A percentile compares a stretch with the other conserved stretches of the same genome.
Conservation (phyloP, 164 flowering plant genomes). For the Stephania cephalantha region DNA sequence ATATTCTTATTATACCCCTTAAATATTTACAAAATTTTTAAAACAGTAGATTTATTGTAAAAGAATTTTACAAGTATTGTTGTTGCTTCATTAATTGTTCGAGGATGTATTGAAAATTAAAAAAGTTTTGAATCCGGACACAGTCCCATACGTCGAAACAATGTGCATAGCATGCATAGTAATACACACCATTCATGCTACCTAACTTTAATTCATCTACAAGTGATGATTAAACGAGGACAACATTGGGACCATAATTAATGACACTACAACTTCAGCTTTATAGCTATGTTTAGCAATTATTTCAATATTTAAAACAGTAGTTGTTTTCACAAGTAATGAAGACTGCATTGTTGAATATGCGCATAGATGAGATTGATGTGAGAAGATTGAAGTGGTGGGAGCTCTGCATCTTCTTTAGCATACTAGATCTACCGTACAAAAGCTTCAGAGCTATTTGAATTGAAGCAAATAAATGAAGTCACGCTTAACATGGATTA, state of each 20-base stretch:
- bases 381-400: conserved; percentile 1
- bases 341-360: neutral
- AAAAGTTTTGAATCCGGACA: too few relatives aligned
- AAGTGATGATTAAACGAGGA: neutral
- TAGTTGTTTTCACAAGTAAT: neutral
- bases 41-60: too few relatives aligned
- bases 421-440: neutral
- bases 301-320: neutral
- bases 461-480: too few relatives aligned
- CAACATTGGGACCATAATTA: neutral
- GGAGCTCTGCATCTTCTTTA: conserved; percentile 2
- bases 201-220: neutral
- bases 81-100: too few relatives aligned
- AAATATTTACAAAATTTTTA: too few relatives aligned
- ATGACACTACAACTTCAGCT: neutral
- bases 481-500: too few relatives aligned
- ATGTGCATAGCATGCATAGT: neutral
- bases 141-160: too few relatives aligned
- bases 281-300: too few relatives aligned
- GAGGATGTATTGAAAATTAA: too few relatives aligned
- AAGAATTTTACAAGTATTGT: too few relatives aligned
- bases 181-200: neutral
- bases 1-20: too few relatives aligned
- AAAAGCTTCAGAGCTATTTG: too few relatives aligned
- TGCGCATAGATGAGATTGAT: neutral